Evolutionary conservation across 164 flowering plant species (phyloP), one percentile per base, ranked within the genome.

Genomic region (Malania oleifera): DNA sequence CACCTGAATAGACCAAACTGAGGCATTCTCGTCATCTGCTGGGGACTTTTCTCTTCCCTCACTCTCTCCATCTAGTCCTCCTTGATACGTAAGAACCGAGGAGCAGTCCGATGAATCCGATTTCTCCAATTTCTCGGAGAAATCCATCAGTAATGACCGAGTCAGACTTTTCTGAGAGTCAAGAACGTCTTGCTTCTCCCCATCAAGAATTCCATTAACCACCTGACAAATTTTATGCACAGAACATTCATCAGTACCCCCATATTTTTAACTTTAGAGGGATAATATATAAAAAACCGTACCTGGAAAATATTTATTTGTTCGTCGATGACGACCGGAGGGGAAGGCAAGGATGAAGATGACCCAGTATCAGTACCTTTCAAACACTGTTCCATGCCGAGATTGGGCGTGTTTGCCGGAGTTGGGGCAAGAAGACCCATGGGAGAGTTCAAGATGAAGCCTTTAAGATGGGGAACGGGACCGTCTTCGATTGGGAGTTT

Each of bases 1-100:
- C n/a, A 73, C 91, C 71, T 83, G 85, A 45, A 83, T 69, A 19
- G 95, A 87, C 91, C 95, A 89, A 17, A 76, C 59, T 1, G 93
- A 86, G 7, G 77, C 52, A 58, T 70, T 67, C 28, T 86, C 91
- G 45, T 84, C 93, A 12, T 80, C 86, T 0, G 44, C 18, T 1
- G 68, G 34, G 37, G 62, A 15, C 52, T 74, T 70, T 56, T 65
- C 74, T 41, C 49, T 59, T 25, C 44, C 8, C 12, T 35, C 52
- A 12, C 37, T 29, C n/a, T n/a, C 54, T 17, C 44, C 58, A 12
- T 46, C 56, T 26, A 34, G 66, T 34, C 31, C 69, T 40, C 59
- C 74, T 65, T 66, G 64, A 37, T 47, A 45, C 9, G 81, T 74
- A 67, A 80, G 18, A 43, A 54, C 81, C 39, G 89, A 81, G 14